Base-by-base conservation (phyloP, 345 rosid species). In the Lumnitzera racemosa region DNA sequence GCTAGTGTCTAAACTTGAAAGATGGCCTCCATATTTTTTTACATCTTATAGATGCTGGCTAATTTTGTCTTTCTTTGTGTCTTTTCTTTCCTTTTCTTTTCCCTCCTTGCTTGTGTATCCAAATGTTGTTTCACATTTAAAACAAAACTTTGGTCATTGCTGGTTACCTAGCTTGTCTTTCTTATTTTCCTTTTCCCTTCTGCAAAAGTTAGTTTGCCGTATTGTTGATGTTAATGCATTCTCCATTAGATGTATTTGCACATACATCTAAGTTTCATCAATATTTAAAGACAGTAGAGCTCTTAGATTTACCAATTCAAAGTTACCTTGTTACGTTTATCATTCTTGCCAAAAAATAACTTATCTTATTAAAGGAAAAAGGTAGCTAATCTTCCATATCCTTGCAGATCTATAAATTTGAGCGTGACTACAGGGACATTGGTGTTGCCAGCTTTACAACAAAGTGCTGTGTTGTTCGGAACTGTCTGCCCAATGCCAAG, bases 351-450 rank as follows among this genome's bases (percentile, higher is more conserved):
- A 36, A 9, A 36, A 36, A 5, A 36, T 36, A 9, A 5, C 43
- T 36, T 6, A 36, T 36, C 43, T 36, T 9, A 36, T 4, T 36
- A 4, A 36, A 7, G 43, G 43, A 36, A 36, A 36, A 2, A 51
- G 4, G 5, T 49, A 46, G 12, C 62, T 50, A 11, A 54, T 43
- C 24, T 16, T 59, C 11, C 16, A 25, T 52, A 47, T 59, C 54
- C 63, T 53, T 58, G 67, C 89, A 94, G 99, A 90, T 84, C 62
- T 94, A 86, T 78, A 96, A 90, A 75, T 94, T 94, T 78, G 97
- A 94, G 72, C 96, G 97, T 51, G 99, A 94, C 68, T 94, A 90
- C 81, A 88, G 86, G 77, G 99, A 94, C 76, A 81, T 88, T 47
- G 99, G 99, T 41, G 82, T 94, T 75, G 95, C 96, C 63, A 80